Percentiles rank a stretch among this genome's conserved stretches.
Evolutionary conservation across 2,329 filamentous ascomycete genomes (phyloP).

Genomic region (Leptographium lundbergii): DNA sequence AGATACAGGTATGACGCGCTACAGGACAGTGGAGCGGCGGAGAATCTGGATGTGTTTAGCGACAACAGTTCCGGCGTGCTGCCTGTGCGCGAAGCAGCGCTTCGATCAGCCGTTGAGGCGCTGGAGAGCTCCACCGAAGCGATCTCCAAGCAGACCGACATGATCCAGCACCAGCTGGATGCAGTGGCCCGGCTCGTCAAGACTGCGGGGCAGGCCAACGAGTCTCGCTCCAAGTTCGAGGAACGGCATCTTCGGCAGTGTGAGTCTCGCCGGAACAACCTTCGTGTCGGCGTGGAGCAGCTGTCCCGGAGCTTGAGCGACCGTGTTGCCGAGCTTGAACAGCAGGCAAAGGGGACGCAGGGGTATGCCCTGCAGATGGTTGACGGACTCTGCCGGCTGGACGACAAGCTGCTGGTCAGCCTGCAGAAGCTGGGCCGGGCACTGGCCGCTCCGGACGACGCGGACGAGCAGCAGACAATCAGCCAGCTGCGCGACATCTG

Average conservation of each 20-base stretch:
- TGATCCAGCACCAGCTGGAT: slow-evolving; percentile 47
- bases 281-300: slow-evolving; percentile 32
- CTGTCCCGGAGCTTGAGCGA: slow-evolving; percentile 33
- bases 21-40: slow-evolving; percentile 34
- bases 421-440: slow-evolving; percentile 54
- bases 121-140: slow-evolving; percentile 51
- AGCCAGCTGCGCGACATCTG: slow-evolving; percentile 45
- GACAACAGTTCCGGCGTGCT: slow-evolving; percentile 26
- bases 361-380: slow-evolving; percentile 34
- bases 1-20: slow-evolving; percentile 34
- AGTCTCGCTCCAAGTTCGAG: slow-evolving; percentile 23
- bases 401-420: slow-evolving; percentile 52
- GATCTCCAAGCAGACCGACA: slow-evolving; percentile 51
- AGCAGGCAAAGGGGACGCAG: slow-evolving; percentile 33
- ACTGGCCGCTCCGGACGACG: slow-evolving; percentile 31
- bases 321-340: slow-evolving; percentile 34
- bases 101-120: slow-evolving; percentile 48
- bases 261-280: slow-evolving; percentile 26
- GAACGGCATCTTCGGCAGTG: slow-evolving; percentile 24
- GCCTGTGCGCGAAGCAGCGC: slow-evolving; percentile 44
- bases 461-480: slow-evolving; percentile 35
- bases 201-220: slow-evolving; percentile 20
- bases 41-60: slow-evolving; percentile 22
- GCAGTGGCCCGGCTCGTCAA: slow-evolving; percentile 42
- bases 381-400: slow-evolving; percentile 39